phyloP scores from a whole-genome alignment of 1,284 basidiomycete genomes.

The Boletus sp. region DNA sequence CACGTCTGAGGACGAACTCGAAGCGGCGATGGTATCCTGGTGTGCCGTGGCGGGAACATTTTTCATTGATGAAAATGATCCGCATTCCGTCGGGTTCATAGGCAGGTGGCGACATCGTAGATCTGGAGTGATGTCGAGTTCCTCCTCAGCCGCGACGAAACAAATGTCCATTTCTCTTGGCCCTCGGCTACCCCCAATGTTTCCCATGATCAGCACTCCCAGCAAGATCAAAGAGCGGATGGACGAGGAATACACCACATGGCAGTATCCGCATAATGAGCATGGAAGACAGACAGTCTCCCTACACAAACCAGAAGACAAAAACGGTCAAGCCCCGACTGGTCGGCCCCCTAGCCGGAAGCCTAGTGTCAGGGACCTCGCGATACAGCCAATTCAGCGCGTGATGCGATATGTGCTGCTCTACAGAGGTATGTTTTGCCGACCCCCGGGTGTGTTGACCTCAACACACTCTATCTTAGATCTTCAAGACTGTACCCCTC shows the following conservation, averaged over 20 bases:
- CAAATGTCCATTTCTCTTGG: not conserved
- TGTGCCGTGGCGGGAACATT: slow-evolving; percentile 57
- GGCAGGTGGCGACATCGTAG: slow-evolving; percentile 28
- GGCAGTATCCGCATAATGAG: not conserved
- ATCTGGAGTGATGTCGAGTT: slow-evolving; percentile 8
- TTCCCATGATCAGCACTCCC: slow-evolving; percentile 7
- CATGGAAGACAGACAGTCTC: not conserved
- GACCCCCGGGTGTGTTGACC: not conserved
- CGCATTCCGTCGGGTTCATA: slow-evolving; percentile 5
- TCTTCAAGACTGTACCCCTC: slow-evolving; percentile 42
- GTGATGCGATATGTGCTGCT: slow-evolving; percentile 67
- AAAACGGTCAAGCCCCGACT: slow-evolving; percentile 14
- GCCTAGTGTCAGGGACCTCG: slow-evolving; percentile 47
- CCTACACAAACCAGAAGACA: not conserved
- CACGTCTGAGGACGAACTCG: slow-evolving; percentile 48
- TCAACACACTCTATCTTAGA: slow-evolving; percentile 29
- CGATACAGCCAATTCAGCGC: slow-evolving; percentile 66
- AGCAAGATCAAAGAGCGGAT: slow-evolving; percentile 4
- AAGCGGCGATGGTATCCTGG: slow-evolving; percentile 57
- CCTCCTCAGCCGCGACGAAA: slow-evolving; percentile 8
- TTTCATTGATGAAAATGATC: slow-evolving; percentile 37
- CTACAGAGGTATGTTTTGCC: slow-evolving; percentile 49
- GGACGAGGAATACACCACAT: slow-evolving; percentile 1
- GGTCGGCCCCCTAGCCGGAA: slow-evolving; percentile 30
- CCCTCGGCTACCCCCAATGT: slow-evolving; percentile 16